Evolutionary conservation across 2,329 filamentous ascomycete species (phyloP).

Genomic region (Alternaria novae-zelandiae): DNA sequence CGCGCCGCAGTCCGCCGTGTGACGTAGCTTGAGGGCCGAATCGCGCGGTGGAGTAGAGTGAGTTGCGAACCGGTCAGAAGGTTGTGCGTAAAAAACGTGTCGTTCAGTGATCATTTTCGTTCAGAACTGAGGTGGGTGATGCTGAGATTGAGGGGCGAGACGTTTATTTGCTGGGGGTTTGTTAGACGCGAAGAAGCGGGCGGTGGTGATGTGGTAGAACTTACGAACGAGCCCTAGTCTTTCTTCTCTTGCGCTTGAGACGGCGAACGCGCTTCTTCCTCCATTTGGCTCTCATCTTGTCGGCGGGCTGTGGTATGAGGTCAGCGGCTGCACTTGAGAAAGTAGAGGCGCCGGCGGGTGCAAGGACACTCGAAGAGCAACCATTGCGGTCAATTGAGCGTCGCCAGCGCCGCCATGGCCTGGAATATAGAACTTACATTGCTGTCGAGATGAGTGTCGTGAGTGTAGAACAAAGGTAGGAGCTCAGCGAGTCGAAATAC

Average conservation of each 20-base stretch:
- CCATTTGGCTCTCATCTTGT: conserved; percentile 94
- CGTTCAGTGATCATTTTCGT: conserved; percentile 36
- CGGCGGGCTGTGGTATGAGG: conserved; percentile 44
- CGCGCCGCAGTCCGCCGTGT: conserved; percentile 32
- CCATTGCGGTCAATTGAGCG: conserved; percentile 34
- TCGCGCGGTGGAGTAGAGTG: conserved; percentile 23
- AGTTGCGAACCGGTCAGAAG: conserved; percentile 28
- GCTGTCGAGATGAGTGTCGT: conserved; percentile 53
- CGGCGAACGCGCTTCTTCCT: conserved; percentile 99
- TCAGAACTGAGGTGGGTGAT: conserved; percentile 39
- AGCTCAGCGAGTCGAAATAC: conserved; percentile 23
- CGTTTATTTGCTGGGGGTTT: conserved; percentile 55
- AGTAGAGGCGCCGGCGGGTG: conserved; percentile 14
- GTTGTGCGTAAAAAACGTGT: conserved; percentile 33
- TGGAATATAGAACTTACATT: conserved; percentile 43
- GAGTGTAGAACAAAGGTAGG: conserved; percentile 44
- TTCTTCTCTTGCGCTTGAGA: conserved; percentile 99
- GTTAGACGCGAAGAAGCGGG: conserved; percentile 13
- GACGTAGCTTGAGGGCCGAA: conserved; percentile 27
- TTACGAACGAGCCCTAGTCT: conserved; percentile 98
- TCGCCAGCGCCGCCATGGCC: conserved; percentile 4
- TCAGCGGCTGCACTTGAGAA: conserved; percentile 32
- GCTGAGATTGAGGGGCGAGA: conserved; percentile 53
- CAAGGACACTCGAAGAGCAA: conserved; percentile 6
- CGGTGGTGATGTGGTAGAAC: conserved; percentile 46